Conservation (phyloP, 495 filamentous ascomycete genomes). For the Penicillium herquei region DNA sequence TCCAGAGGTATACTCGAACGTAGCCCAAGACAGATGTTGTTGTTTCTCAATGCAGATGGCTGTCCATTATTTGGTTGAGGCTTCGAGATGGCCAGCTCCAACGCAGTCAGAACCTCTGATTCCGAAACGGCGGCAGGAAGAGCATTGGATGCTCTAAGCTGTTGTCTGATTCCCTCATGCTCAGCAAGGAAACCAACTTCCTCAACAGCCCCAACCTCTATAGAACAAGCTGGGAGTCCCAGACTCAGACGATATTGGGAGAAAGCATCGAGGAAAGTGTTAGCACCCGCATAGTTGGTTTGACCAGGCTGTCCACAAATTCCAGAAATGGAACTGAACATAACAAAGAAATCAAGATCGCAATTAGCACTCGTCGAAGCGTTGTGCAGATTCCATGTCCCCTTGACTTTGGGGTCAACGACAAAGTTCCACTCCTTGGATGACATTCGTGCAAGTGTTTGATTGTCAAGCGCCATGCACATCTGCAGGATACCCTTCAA, state of each 20-base stretch:
- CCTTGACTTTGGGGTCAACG: slow-evolving; percentile 42
- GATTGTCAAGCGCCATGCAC: slow-evolving; percentile 36
- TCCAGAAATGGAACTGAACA: slow-evolving; percentile 39
- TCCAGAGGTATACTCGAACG: slow-evolving; percentile 2
- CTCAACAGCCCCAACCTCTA: slow-evolving; percentile 16
- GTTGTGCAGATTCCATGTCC: slow-evolving; percentile 57
- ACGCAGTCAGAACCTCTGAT: not conserved
- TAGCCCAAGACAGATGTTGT: slow-evolving; percentile 9
- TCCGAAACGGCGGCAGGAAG: not conserved
- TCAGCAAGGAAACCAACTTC: slow-evolving; percentile 35
- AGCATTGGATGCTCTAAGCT: not conserved
- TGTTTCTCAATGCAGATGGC: not conserved
- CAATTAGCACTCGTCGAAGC: slow-evolving; percentile 21
- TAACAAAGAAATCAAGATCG: slow-evolving; percentile 50
- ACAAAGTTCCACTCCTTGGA: slow-evolving; percentile 34
- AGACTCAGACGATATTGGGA: slow-evolving; percentile 21
- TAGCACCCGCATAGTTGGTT: slow-evolving; percentile 38
- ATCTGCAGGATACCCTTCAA: slow-evolving; percentile 36
- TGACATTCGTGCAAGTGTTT: slow-evolving; percentile 38
- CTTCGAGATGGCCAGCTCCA: not conserved
- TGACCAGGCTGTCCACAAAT: slow-evolving; percentile 25
- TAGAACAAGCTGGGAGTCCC: slow-evolving; percentile 23
- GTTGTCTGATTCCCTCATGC: slow-evolving; percentile 8
- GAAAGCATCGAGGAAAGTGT: slow-evolving; percentile 38
- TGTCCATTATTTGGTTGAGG: not conserved